These are phyloP conservation scores for Pleoardoris graminearum DNA, from an alignment of 2,329 filamentous ascomycete genomes.

Conservation along the genomic window DNA sequence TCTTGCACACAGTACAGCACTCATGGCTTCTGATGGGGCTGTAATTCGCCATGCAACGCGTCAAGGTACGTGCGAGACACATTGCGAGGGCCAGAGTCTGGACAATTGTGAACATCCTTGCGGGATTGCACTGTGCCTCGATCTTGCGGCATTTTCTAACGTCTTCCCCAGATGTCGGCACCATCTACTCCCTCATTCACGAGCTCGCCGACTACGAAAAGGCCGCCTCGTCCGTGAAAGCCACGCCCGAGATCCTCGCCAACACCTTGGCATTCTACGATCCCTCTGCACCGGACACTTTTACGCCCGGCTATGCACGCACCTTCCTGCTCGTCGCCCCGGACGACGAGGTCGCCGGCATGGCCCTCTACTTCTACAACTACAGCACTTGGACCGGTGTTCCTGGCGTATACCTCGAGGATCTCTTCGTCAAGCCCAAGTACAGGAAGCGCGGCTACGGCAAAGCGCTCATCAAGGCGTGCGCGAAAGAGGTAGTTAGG, in stretches of 20 bases:
- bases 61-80: slow-evolving; percentile 53
- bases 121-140: background rate
- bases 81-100: too few species aligned
- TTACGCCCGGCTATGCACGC: slow-evolving; percentile 69
- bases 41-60: slow-evolving; percentile 62
- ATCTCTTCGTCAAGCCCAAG: slow-evolving; percentile 76
- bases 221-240: slow-evolving; percentile 71
- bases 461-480: slow-evolving; percentile 69
- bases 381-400: slow-evolving; percentile 91
- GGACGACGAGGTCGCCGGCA: slow-evolving; percentile 61
- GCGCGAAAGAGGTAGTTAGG: slow-evolving; percentile 77
- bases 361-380: slow-evolving; percentile 94
- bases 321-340: slow-evolving; percentile 67
- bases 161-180: slow-evolving; percentile 67
- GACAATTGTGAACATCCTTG: background rate
- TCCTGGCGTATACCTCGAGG: slow-evolving; percentile 89
- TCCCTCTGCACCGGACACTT: slow-evolving; percentile 28
- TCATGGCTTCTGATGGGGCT: slow-evolving; percentile 36
- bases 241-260: slow-evolving; percentile 73
- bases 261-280: slow-evolving; percentile 78
- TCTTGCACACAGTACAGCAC: background rate
- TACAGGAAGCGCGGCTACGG: slow-evolving; percentile 80
- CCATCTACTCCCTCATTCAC: slow-evolving; percentile 79
- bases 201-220: slow-evolving; percentile 90
- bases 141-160: slow-evolving; percentile 1